A percentile compares a stretch with the other conserved stretches of the same genome.
Conservation (phyloP, 2,329 filamentous ascomycete species). For the Penicillium sp. region DNA sequence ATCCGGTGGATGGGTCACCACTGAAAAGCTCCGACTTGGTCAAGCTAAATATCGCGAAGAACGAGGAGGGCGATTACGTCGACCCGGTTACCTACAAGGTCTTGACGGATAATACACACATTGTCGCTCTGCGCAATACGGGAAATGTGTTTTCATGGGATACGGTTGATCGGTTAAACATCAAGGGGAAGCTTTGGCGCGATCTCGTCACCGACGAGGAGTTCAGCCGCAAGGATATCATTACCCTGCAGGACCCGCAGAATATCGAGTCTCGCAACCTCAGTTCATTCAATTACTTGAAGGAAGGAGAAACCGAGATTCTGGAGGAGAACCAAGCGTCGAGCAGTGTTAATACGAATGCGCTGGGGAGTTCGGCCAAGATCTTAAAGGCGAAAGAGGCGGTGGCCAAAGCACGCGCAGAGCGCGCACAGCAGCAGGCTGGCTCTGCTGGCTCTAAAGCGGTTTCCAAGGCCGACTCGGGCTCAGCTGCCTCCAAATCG, state of each 20-base stretch:
- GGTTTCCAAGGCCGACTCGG: constrained; percentile 23
- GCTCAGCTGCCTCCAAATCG: constrained; percentile 20
- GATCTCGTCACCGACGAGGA: constrained; percentile 85
- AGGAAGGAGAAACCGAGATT: constrained; percentile 71
- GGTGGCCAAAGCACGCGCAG: constrained; percentile 82
- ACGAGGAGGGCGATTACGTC: constrained; percentile 85
- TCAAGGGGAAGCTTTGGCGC: constrained; percentile 94
- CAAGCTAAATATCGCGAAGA: constrained; percentile 86
- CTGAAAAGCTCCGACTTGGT: constrained; percentile 81
- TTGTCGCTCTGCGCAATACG: constrained; percentile 80
- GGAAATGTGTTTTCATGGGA: constrained; percentile 98
- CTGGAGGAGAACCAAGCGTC: constrained; percentile 63
- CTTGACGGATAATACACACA: constrained; percentile 96
- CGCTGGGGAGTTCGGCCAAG: constrained; percentile 76
- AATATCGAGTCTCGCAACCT: constrained; percentile 80
- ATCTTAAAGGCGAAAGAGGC: constrained; percentile 89
- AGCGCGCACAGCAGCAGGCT: constrained; percentile 60
- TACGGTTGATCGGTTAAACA: constrained; percentile 89
- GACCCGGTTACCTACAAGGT: constrained; percentile 98
- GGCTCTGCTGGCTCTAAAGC: constrained; percentile 52
- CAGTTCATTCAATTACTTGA: constrained; percentile 82
- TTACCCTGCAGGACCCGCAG: constrained; percentile 93
- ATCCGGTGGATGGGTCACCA: constrained; percentile 79
- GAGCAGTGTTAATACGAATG: constrained; percentile 72
- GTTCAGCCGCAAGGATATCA: constrained; percentile 87